Evolutionary conservation across 192 early-diverging fungal species (phyloP).

Genomic region (Rhizophagus prolifer): DNA sequence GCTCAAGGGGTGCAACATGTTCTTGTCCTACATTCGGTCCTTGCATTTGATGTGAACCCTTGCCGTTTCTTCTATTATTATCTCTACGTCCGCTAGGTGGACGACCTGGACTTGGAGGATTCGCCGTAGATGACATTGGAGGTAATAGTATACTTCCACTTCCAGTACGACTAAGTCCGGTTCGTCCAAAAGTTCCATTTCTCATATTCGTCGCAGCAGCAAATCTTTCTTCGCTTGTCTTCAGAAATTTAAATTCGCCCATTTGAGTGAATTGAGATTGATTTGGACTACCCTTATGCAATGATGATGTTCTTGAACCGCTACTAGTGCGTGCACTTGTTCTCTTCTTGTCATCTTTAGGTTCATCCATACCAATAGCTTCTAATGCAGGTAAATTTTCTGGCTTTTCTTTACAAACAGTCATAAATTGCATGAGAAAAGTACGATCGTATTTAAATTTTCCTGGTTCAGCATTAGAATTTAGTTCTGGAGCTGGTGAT

Average conservation of each 20-base stretch:
- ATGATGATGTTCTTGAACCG: neutral
- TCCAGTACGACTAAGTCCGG: slow-evolving; percentile 31
- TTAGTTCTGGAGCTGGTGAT: slow-evolving; percentile 45
- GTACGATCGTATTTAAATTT: slow-evolving; percentile 69
- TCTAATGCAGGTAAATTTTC: slow-evolving; percentile 52
- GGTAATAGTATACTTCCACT: slow-evolving; percentile 33
- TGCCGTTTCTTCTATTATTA: slow-evolving; percentile 54
- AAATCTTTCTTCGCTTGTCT: slow-evolving; percentile 41
- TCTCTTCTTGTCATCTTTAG: slow-evolving; percentile 37
- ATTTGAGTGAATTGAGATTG: slow-evolving; percentile 9
- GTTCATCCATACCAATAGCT: slow-evolving; percentile 46
- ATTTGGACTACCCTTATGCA: neutral
- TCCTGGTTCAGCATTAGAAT: slow-evolving; percentile 51
- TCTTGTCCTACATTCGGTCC: slow-evolving; percentile 53
- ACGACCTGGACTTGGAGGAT: slow-evolving; percentile 48
- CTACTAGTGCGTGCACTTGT: neutral
- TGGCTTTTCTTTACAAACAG: slow-evolving; percentile 62
- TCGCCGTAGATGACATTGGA: slow-evolving; percentile 25
- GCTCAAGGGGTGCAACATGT: slow-evolving; percentile 76
- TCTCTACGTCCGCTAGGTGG: slow-evolving; percentile 56
- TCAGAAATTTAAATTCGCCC: slow-evolving; percentile 19
- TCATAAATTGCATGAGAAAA: slow-evolving; percentile 80
- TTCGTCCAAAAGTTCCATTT: slow-evolving; percentile 31
- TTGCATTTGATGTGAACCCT: slow-evolving; percentile 47
- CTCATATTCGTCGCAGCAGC: neutral